Conservation (phyloP, 192 early-diverging fungal genomes). For the Rhizophagus clarus region DNA sequence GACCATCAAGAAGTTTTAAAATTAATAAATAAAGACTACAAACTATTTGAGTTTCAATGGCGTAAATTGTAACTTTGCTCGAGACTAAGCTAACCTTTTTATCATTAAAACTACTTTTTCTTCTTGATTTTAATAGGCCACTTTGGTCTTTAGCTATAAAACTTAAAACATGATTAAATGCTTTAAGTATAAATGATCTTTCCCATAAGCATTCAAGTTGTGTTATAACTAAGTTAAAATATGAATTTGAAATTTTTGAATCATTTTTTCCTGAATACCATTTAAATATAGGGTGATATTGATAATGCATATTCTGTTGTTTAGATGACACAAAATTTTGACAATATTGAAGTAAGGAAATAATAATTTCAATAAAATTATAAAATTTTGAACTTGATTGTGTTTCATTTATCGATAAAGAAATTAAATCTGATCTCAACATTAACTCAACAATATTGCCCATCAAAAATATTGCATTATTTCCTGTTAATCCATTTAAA, state of each 20-base stretch:
- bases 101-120: background rate
- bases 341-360: conserved; percentile 33
- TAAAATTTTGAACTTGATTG: conserved; percentile 32
- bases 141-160: background rate
- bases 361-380: conserved; percentile 32
- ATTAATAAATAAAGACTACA: conserved; percentile 47
- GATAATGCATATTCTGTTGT: conserved; percentile 35
- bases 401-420: conserved; percentile 34
- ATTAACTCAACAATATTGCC: conserved; percentile 38
- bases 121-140: background rate
- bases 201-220: conserved; percentile 12
- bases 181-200: background rate
- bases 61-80: conserved; percentile 32
- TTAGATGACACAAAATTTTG: conserved; percentile 33
- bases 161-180: conserved; percentile 9
- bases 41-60: conserved; percentile 48
- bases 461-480: conserved; percentile 36
- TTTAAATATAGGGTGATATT: conserved; percentile 36
- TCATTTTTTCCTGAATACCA: conserved; percentile 19
- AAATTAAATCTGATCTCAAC: conserved; percentile 33
- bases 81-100: conserved; percentile 28
- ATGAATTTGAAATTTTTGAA: background rate
- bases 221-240: conserved; percentile 8
- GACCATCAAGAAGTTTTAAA: conserved; percentile 41
- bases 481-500: conserved; percentile 32